These are phyloP conservation scores for Elongisporangium undulatum DNA, from an alignment of 352 stramenopile genomes.

Conservation along the genomic window DNA sequence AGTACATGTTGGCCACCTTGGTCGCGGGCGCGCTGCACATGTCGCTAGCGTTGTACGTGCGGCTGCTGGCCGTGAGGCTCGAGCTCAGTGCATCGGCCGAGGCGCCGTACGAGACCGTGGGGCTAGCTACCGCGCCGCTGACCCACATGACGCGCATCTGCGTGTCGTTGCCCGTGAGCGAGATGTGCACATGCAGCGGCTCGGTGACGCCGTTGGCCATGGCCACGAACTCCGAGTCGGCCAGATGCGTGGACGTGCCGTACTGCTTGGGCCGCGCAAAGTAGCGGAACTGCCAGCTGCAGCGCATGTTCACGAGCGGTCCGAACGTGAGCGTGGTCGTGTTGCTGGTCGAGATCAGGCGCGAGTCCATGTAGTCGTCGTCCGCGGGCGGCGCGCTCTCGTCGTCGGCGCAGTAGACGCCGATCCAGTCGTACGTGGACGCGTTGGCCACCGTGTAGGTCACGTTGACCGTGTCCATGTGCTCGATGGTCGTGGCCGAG, in stretches of 20 bases:
- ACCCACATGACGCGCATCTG: constrained; percentile 58
- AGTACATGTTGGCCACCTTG: constrained; percentile 4
- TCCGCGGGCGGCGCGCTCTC: constrained; percentile 3
- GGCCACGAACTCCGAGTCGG: constrained; percentile 22
- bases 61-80: constrained; percentile 11
- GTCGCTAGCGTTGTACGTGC: constrained; percentile 24
- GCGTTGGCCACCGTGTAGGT: not conserved
- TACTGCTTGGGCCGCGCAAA: constrained; percentile 8
- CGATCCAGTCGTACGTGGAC: constrained; percentile 10
- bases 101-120: constrained; percentile 33
- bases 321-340: constrained; percentile 10
- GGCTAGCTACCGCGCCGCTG: constrained; percentile 29
- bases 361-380: constrained; percentile 14
- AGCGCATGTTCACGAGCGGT: constrained; percentile 45
- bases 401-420: constrained; percentile 16
- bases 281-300: constrained; percentile 39
- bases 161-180: constrained; percentile 21
- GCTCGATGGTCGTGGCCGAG: not conserved
- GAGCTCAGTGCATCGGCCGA: constrained; percentile 10
- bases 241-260: constrained; percentile 17
- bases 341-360: constrained; percentile 1
- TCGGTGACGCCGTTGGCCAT: constrained; percentile 27
- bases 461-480: not conserved
- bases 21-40: constrained; percentile 28
- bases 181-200: constrained; percentile 38